Conservation (phyloP, 1,139 yeast genomes). For the Taphrina pruni region DNA sequence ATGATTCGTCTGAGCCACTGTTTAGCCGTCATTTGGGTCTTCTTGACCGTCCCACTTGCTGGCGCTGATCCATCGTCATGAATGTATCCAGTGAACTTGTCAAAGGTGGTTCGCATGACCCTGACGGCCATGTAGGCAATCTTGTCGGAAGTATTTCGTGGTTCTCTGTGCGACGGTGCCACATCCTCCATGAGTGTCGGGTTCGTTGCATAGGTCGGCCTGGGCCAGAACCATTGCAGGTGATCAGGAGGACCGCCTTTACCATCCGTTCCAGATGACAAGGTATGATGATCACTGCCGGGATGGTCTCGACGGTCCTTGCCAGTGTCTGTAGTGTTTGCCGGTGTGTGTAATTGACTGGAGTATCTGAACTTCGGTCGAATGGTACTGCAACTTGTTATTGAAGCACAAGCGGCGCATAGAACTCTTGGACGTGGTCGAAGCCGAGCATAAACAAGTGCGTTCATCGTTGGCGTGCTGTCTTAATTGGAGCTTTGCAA, state of each 20-base stretch:
- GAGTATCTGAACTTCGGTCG: background rate
- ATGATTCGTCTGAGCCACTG: conserved; percentile 74
- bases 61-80: conserved; percentile 49
- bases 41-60: background rate
- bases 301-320: background rate
- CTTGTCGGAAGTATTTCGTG: conserved; percentile 59
- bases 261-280: conserved; percentile 1
- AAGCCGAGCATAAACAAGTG: background rate
- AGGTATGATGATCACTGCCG: background rate
- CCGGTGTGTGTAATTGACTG: background rate
- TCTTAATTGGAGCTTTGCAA: too few relatives aligned
- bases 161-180: conserved; percentile 61
- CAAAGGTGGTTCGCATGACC: conserved; percentile 61
- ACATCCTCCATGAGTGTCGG: conserved; percentile 50
- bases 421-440: background rate
- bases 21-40: conserved; percentile 63
- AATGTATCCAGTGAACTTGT: conserved; percentile 68
- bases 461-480: background rate
- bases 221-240: conserved; percentile 6
- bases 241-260: background rate
- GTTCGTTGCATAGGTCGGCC: conserved; percentile 1
- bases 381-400: background rate
- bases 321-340: background rate
- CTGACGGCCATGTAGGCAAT: conserved; percentile 60
- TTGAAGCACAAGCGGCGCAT: background rate